A percentile compares a stretch with the other conserved stretches of the same genome.
phyloP scores from a whole-genome alignment of 1,284 basidiomycete species.

The Leccinum ponderosum region DNA sequence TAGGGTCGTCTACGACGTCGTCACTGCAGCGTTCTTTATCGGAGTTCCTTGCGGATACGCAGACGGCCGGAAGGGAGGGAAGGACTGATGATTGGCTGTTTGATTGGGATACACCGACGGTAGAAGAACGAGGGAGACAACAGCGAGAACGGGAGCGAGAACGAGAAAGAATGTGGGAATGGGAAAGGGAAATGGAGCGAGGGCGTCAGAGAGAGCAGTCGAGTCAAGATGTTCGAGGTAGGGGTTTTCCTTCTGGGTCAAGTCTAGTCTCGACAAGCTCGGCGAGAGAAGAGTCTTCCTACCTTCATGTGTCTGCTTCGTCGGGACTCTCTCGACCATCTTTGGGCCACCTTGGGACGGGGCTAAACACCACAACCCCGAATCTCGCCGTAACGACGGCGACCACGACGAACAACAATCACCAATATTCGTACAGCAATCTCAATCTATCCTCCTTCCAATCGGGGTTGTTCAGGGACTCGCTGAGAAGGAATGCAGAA shows the following conservation, averaged over 20 bases:
- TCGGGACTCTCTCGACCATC: conserved; percentile 6
- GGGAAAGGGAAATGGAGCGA: conserved; percentile 25
- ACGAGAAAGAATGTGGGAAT: conserved; percentile 21
- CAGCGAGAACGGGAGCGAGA: conserved; percentile 14
- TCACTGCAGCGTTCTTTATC: conserved; percentile 27
- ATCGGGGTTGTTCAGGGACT: conserved; percentile 35
- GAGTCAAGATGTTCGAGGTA: conserved; percentile 17
- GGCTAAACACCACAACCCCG: not conserved
- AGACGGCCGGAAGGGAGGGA: conserved; percentile 13
- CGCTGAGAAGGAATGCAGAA: conserved; percentile 34
- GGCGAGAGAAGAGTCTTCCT: conserved; percentile 19
- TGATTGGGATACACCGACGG: conserved; percentile 20
- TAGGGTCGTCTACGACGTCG: conserved; percentile 1
- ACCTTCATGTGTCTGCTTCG: conserved; percentile 2
- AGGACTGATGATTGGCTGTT: conserved; percentile 15
- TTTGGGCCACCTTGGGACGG: conserved; percentile 9
- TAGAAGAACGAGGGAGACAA: conserved; percentile 11
- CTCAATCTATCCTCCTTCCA: conserved; percentile 35
- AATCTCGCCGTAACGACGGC: conserved; percentile 6
- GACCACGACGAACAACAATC: conserved; percentile 14
- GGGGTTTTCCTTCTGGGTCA: conserved; percentile 16
- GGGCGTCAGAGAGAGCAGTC: conserved; percentile 23
- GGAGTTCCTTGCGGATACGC: conserved; percentile 23
- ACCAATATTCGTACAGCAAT: conserved; percentile 33
- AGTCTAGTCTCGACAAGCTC: conserved; percentile 15